Conservation (phyloP, 371 early-diverging fungal species). For the Rhizopus microsporus region DNA sequence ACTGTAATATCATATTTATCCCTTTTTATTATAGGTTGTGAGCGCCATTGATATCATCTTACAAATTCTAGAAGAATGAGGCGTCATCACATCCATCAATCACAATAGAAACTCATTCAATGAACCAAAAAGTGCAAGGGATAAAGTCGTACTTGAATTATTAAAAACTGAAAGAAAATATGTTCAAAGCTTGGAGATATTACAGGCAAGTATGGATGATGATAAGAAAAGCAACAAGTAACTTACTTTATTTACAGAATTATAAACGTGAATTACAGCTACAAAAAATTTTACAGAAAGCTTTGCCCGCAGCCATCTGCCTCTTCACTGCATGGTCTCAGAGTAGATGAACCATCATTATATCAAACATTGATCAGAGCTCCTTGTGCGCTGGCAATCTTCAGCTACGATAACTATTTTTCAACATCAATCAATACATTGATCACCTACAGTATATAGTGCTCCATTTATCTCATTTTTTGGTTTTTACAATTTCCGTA, state of each 20-base stretch:
- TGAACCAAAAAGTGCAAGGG: constrained; percentile 78
- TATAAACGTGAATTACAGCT: too few relatives aligned
- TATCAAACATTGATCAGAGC: too few relatives aligned
- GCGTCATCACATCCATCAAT: constrained; percentile 55
- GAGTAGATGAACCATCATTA: too few relatives aligned
- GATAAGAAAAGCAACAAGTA: constrained; percentile 1
- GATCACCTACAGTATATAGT: too few relatives aligned
- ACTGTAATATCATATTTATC: background rate
- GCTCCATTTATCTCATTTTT: too few relatives aligned
- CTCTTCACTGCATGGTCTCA: too few relatives aligned
- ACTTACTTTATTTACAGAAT: constrained; percentile 1
- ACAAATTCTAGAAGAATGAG: constrained; percentile 66
- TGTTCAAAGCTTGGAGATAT: constrained; percentile 85
- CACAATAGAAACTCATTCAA: constrained; percentile 51
- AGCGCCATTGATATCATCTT: constrained; percentile 72
- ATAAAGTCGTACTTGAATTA: constrained; percentile 85
- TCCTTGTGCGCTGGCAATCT: too few relatives aligned
- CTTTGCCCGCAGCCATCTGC: too few relatives aligned
- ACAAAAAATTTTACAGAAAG: too few relatives aligned
- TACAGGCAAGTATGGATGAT: constrained; percentile 55
- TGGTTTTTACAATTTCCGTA: too few relatives aligned
- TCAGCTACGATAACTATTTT: too few relatives aligned
- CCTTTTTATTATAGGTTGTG: constrained; percentile 43
- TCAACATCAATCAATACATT: too few relatives aligned
- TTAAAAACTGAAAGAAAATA: constrained; percentile 93